A percentile compares a stretch with the other conserved stretches of the same genome.
Conservation (phyloP, 768 basidiomycete genomes). For the Rhizopogon rudus region DNA sequence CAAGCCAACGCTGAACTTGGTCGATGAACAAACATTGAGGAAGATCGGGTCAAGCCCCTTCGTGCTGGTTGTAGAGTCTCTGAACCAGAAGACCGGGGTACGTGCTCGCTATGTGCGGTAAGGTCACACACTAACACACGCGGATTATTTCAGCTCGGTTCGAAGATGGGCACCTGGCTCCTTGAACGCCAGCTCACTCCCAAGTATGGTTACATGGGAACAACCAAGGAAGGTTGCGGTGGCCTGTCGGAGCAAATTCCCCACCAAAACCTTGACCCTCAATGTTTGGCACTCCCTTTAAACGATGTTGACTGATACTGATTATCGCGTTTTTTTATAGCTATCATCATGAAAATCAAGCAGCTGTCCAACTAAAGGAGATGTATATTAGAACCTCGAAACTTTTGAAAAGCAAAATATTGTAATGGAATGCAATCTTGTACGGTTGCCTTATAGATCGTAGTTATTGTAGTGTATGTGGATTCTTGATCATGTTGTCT, state of each 20-base stretch:
- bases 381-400: not conserved
- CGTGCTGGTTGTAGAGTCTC: conserved; percentile 80
- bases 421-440: not conserved
- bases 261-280: conserved; percentile 73
- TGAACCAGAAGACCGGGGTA: conserved; percentile 87
- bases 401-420: not conserved
- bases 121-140: not conserved
- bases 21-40: conserved; percentile 72
- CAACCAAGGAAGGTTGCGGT: conserved; percentile 68
- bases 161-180: conserved; percentile 83
- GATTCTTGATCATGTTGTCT: not conserved
- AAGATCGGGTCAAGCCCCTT: conserved; percentile 74
- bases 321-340: conserved; percentile 15
- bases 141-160: conserved; percentile 49
- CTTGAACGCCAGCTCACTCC: conserved; percentile 79
- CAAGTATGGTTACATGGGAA: conserved; percentile 78
- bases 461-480: not conserved
- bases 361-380: conserved; percentile 23
- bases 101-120: conserved; percentile 6
- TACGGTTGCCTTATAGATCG: not conserved
- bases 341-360: conserved; percentile 44
- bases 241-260: conserved; percentile 85
- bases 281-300: conserved; percentile 44
- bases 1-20: conserved; percentile 77
- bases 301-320: not conserved